A percentile compares a stretch with the other conserved stretches of the same genome.
These are phyloP conservation scores for Aphanomyces stellatus DNA, from an alignment of 352 stramenopile species.

Conservation along the genomic window DNA sequence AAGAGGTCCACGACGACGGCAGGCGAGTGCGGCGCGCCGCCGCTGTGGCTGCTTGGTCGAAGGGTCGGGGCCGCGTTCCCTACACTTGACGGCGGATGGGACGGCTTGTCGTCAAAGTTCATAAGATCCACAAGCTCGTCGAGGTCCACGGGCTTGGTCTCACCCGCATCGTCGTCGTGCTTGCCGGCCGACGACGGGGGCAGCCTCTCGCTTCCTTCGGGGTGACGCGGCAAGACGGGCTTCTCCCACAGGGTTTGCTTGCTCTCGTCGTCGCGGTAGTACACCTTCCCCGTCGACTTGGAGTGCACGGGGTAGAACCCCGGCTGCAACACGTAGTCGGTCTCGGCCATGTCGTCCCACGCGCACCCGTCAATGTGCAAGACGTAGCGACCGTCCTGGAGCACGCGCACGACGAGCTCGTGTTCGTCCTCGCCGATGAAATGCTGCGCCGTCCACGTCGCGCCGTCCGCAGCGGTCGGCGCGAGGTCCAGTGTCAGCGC, in stretches of 20 bases:
- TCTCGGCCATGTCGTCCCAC: constrained; percentile 66
- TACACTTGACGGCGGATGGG: too few relatives aligned
- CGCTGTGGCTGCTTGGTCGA: too few relatives aligned
- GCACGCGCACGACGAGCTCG: constrained; percentile 51
- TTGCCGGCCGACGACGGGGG: too few relatives aligned
- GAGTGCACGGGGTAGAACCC: constrained; percentile 75
- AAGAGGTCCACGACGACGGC: too few relatives aligned
- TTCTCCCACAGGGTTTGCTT: constrained; percentile 68
- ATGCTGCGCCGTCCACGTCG: constrained; percentile 49
- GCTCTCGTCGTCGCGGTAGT: constrained; percentile 63
- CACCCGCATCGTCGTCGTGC: background rate
- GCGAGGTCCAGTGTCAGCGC: background rate
- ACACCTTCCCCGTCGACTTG: constrained; percentile 54
- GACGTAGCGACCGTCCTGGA: constrained; percentile 47
- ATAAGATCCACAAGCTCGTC: constrained; percentile 10
- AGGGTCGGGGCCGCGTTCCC: too few relatives aligned
- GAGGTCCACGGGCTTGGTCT: background rate
- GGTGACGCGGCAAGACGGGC: constrained; percentile 26
- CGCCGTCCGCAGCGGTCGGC: background rate
- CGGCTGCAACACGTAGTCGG: constrained; percentile 70
- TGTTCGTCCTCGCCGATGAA: constrained; percentile 31
- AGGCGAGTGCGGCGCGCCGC: too few relatives aligned
- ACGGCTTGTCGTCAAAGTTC: constrained; percentile 10
- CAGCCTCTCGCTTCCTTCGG: background rate
- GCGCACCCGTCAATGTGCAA: constrained; percentile 66